Base-by-base conservation (phyloP, 306 rosid species). In the Dryas drummondii region DNA sequence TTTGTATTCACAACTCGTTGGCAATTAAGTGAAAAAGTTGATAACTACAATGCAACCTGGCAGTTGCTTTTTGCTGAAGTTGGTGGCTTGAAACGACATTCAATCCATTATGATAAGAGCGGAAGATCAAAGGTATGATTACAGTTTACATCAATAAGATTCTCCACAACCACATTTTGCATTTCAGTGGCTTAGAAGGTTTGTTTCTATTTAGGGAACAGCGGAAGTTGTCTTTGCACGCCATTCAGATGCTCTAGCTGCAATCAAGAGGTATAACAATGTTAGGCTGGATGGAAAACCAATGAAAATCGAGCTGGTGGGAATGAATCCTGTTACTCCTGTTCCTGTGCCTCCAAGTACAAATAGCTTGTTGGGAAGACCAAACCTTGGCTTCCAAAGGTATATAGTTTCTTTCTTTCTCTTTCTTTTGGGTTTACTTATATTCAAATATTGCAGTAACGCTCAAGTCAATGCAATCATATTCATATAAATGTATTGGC, bases 1-100 rank as follows among this genome's bases (percentile, higher is more conserved):
- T 26, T 5, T 54, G 46, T 70, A 44, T 66, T 62, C 27, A 10
- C 66, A 26, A 17, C 49, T 77, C 49, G 7, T 73, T 70, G 78
- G 72, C 19, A 61, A 66, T 55, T 76, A 51, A 71, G 58, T 58
- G 55, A 60, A 37, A 49, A 66, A 64, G 9, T 59, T 27, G 6
- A 26, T 61, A 56, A 27, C 32, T 56, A 37, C 37, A 44, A 37
- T 75, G 37, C 66, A 12, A 50, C 17, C 44, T 73, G 69, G 70
- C 88, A 90, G 92, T 77, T 86, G 56, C 81, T 90, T 56, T 90
- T 90, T 78, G 77, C 83, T 4, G 92, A 84, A 57, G 79, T 84
- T 52, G 96, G 96, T 63, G 89, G 77, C 5, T 17, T 90, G 84
- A 82, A 79, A 76, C 76, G 83, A 3, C 67, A 83, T 72, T 32